Percentiles rank a stretch among this genome's conserved stretches.
These are phyloP conservation scores for Miscanthus lutarioriparius DNA, from an alignment of 176 grass and related monocot species.

Conservation along the genomic window DNA sequence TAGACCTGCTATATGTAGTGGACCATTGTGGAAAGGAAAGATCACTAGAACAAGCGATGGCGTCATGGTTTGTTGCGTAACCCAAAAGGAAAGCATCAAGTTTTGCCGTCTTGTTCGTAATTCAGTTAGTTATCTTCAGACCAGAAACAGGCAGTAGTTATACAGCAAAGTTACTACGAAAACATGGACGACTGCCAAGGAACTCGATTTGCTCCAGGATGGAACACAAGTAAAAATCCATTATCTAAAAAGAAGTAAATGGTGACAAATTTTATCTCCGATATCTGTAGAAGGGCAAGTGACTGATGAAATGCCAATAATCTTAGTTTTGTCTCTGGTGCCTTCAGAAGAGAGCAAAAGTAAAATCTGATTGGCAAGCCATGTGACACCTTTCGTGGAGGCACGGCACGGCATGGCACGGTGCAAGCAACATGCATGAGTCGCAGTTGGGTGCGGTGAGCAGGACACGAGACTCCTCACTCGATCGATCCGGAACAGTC, in stretches of 20 bases:
- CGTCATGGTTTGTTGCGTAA: constrained; percentile 13
- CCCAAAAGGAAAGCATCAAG: not conserved
- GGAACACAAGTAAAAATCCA: not conserved
- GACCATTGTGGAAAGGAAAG: constrained; percentile 8
- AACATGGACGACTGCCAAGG: not conserved
- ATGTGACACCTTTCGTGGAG: not conserved
- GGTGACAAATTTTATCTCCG: not conserved
- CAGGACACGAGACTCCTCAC: not conserved
- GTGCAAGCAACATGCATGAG: constrained; percentile 8
- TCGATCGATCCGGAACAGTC: constrained; percentile 35
- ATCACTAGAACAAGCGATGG: not conserved
- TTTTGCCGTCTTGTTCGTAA: not conserved
- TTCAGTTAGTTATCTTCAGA: not conserved
- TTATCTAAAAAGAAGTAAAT: too few relatives aligned
- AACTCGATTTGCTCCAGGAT: not conserved
- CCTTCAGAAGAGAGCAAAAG: not conserved
- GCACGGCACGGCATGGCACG: not conserved
- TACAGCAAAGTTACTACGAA: not conserved
- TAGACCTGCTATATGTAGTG: too few relatives aligned
- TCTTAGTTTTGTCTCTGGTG: not conserved
- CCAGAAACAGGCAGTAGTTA: not conserved
- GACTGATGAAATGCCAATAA: not conserved
- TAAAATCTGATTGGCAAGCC: constrained; percentile 2
- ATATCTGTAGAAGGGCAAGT: not conserved
- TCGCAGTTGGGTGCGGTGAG: not conserved